Percentiles rank a stretch among this genome's conserved stretches.
These are phyloP conservation scores for Thalassiosira profunda DNA, from an alignment of 108 stramenopile genomes.

Conservation along the genomic window DNA sequence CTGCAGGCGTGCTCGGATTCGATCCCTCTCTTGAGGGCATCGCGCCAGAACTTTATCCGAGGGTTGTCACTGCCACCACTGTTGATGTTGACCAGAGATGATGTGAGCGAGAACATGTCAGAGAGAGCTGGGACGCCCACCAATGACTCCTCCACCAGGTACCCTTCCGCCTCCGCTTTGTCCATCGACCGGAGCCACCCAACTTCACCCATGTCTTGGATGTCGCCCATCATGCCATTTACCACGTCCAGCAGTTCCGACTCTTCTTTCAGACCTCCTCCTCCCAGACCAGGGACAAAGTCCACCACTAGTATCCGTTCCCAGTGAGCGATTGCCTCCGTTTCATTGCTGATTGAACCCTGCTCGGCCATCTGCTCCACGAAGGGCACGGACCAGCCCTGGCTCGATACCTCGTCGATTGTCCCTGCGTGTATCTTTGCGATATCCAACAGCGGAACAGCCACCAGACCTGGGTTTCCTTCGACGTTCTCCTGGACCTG, in stretches of 20 bases:
- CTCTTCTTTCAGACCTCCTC: conserved; percentile 51
- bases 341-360: conserved; percentile 7
- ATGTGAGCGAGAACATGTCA: conserved; percentile 42
- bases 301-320: conserved; percentile 42
- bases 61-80: background rate
- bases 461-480: background rate
- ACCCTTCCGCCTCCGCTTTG: conserved; percentile 1
- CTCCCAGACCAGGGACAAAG: conserved; percentile 41
- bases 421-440: conserved; percentile 44
- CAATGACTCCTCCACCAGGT: conserved; percentile 14
- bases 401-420: conserved; percentile 40
- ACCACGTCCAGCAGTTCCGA: conserved; percentile 27
- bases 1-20: conserved; percentile 47
- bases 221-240: conserved; percentile 46
- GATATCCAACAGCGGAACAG: conserved; percentile 33
- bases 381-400: conserved; percentile 44
- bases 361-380: background rate
- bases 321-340: conserved; percentile 35
- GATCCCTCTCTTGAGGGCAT: conserved; percentile 31
- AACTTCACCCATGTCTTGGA: conserved; percentile 52
- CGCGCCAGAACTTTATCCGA: conserved; percentile 36
- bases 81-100: background rate
- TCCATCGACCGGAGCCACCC: conserved; percentile 18
- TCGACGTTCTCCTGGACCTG: background rate
- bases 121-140: conserved; percentile 26